Evolutionary conservation across 345 rosid genomes (phyloP).

Genomic region (Rhodomyrtus tomentosa): DNA sequence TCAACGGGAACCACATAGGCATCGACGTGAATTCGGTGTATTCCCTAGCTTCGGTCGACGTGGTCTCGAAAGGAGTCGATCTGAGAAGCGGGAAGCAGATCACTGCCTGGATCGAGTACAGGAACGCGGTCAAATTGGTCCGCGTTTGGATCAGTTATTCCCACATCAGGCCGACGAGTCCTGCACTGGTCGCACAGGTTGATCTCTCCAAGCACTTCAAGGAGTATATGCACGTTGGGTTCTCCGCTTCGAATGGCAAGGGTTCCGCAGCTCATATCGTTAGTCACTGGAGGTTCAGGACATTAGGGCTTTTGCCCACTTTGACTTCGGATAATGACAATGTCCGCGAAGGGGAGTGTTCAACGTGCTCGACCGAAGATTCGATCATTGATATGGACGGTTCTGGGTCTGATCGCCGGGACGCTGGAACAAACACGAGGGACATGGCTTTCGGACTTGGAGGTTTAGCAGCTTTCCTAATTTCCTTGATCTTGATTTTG

Average conservation of each 20-base stretch:
- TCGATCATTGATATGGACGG: not conserved
- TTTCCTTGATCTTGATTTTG: constrained; percentile 19
- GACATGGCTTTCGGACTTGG: constrained; percentile 32
- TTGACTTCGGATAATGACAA: constrained; percentile 3
- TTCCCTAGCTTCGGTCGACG: constrained; percentile 51
- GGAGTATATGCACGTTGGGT: constrained; percentile 79
- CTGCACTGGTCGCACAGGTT: constrained; percentile 41
- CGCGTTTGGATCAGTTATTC: constrained; percentile 56
- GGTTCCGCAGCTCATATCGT: constrained; percentile 59
- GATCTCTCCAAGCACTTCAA: constrained; percentile 49
- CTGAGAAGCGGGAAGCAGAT: constrained; percentile 44
- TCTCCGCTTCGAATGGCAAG: constrained; percentile 62
- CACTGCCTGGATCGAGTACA: constrained; percentile 70
- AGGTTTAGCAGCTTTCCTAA: constrained; percentile 20
- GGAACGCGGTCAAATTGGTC: constrained; percentile 37
- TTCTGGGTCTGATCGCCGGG: not conserved
- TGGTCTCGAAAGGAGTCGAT: constrained; percentile 37
- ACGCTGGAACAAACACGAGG: not conserved
- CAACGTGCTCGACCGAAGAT: constrained; percentile 29
- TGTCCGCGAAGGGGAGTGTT: constrained; percentile 41
- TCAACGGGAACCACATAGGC: constrained; percentile 56
- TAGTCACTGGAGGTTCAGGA: constrained; percentile 53
- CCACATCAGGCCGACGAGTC: constrained; percentile 33
- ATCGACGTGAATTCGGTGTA: constrained; percentile 37
- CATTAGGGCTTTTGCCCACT: constrained; percentile 25